Conservation (phyloP, 1,139 yeast species). For the Saccharomyces pastorianus region DNA sequence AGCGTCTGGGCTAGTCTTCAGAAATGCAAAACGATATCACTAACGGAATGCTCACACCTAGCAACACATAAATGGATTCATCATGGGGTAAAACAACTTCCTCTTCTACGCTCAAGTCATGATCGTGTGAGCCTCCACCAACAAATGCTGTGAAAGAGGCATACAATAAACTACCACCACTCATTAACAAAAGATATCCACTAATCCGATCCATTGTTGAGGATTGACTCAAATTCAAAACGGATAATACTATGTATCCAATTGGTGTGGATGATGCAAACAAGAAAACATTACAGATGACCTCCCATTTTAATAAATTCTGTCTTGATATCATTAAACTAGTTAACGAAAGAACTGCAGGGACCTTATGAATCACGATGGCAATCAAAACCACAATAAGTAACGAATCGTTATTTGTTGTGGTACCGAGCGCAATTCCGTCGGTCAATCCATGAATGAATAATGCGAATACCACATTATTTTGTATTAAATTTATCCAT, state of each 20-base stretch:
- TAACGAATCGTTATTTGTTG: constrained; percentile 39
- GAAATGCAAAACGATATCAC: constrained; percentile 23
- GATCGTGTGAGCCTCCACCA: constrained; percentile 12
- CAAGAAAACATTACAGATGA: constrained; percentile 25
- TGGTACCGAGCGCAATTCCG: constrained; percentile 56
- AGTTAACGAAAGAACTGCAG: constrained; percentile 54
- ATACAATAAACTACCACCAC: constrained; percentile 32
- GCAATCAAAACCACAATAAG: constrained; percentile 43
- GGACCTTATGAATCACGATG: constrained; percentile 55
- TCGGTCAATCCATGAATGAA: constrained; percentile 54
- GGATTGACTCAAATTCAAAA: constrained; percentile 20
- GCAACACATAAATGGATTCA: constrained; percentile 20
- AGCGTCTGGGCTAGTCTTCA: constrained; percentile 5
- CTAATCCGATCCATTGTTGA: constrained; percentile 26
- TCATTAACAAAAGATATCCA: constrained; percentile 27
- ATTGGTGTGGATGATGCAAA: constrained; percentile 31
- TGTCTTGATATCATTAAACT: constrained; percentile 30
- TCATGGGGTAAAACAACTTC: constrained; percentile 6
- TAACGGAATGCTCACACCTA: constrained; percentile 25
- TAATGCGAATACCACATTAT: constrained; percentile 48
- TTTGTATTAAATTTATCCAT: constrained; percentile 16
- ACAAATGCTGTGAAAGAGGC: constrained; percentile 30
- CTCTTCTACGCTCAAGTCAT: constrained; percentile 4
- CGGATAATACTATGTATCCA: constrained; percentile 25
- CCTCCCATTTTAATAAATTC: constrained; percentile 24